Evolutionary conservation across 2,329 filamentous ascomycete species (phyloP), one percentile per base, ranked within the genome.

Genomic region (Geosmithia flava): DNA sequence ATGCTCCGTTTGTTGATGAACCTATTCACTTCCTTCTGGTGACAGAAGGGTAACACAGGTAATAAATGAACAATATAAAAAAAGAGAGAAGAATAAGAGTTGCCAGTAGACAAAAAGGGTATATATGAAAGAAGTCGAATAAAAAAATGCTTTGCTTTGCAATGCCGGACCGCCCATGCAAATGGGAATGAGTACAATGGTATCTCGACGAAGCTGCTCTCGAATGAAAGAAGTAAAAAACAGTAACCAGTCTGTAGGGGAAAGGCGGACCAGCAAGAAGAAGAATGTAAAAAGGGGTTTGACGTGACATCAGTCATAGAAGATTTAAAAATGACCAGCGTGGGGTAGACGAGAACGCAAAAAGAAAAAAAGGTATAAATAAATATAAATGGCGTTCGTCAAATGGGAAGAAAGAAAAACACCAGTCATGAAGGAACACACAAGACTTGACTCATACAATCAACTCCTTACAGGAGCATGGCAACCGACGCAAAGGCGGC

Each of bases 401-500:
- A 42, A 13, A 41, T 41, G 39, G 39, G 6, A 41, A 41, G 39
- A n/a, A 7, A 20, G n/a, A 42, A n/a, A 20, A 42, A 23, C 33
- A 37, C 11, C 33, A 37, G 33, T 11, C 33, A 37, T 11, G 11
- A 10, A 17, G 15, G 2, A 19, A n/a, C n/a, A 27, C 7, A 27
- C 7, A 20, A 42, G 40, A 7, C 40, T 6, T 10, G 45, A 41
- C 47, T 11, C 29, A 30, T 7, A 13, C 33, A 11, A 37, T 37
- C 8, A 4, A 27, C 11, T 11, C 33, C 33, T 37, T 11, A 37
- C 6, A 37, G 15, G 10, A 37, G 33, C 33, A 67, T 73, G 16
- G 69, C 68, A 23, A 75, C 70, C 20, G 74, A 76, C 30, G 78
- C 64, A 43, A 80, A 67, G 47, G 76, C 76, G 44, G 80, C 67